These are phyloP conservation scores for Nicotiana obtusifolia DNA, from an alignment of 257 asterid species.

Conservation along the genomic window DNA sequence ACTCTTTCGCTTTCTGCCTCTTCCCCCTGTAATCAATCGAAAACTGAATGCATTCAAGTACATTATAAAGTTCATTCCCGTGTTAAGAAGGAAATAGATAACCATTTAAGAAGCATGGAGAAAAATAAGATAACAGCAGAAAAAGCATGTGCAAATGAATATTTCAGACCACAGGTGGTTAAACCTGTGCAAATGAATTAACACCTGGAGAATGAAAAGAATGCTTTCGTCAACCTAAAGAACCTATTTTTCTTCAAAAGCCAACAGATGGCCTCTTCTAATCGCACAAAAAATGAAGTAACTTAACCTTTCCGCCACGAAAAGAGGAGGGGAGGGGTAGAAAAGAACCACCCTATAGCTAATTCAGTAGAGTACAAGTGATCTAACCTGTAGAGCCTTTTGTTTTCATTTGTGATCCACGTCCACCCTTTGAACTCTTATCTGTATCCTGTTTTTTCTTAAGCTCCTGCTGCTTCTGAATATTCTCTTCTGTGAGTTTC, in stretches of 20 bases:
- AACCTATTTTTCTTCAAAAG: background rate
- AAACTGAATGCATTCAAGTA: background rate
- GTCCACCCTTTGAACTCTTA: constrained; percentile 36
- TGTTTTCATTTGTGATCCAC: constrained; percentile 36
- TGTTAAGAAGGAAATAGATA: background rate
- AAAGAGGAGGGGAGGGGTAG: background rate
- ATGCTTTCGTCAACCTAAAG: background rate
- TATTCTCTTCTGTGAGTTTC: constrained; percentile 58
- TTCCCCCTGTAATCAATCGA: constrained; percentile 34
- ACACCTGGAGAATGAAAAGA: background rate
- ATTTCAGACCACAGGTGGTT: background rate
- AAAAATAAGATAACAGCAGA: background rate
- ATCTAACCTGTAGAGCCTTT: constrained; percentile 41
- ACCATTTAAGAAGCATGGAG: background rate
- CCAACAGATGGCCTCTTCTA: constrained; percentile 1
- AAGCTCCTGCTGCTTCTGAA: constrained; percentile 44
- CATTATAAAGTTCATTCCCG: background rate
- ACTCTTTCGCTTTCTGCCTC: constrained; percentile 59
- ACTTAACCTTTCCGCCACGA: background rate
- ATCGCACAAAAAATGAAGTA: background rate
- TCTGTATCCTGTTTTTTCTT: constrained; percentile 30
- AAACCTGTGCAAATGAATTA: background rate
- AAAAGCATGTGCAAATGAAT: background rate
- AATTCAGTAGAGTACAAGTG: background rate
- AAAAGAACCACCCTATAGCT: background rate